Base-by-base conservation (phyloP, 163 green algal genomes). In the Prototheca wickerhamii region DNA sequence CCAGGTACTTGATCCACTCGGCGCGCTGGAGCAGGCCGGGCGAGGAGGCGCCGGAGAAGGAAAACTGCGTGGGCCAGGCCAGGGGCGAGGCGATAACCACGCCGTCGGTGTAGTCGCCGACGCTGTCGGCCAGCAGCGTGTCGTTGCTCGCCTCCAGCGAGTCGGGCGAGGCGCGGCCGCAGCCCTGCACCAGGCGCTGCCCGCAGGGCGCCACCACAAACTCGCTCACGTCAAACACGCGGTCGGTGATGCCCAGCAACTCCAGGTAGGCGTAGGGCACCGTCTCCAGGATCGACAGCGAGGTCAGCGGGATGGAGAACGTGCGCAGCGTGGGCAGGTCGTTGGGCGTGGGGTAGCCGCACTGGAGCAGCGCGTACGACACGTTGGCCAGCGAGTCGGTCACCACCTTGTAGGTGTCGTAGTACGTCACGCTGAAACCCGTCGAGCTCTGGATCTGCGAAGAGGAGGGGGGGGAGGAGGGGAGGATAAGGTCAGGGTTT, bases 1-100 rank as follows among this genome's bases (percentile, higher is more conserved):
- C 78, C 43, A 95, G 53, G 74, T 84, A 95, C 76, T 96, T 96
- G 68, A 95, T 73, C 87, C 89, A 95, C 71, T 96, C 89, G 3
- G 82, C 84, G n/a, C 85, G 79, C 56, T 89, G 87, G 1, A 95
- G 70, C 2, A 74, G 54, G 26, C 84, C 82, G 63, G 78, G 43
- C 50, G 29, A 6, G 31, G 17, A 5, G 4, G 77, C 30, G 12
- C 70, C 76, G 7, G 46, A 69, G 46, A 84, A 76, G 30, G 72
- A 67, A 59, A 83, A 75, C 12, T 46, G 28, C 25, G 63, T 65
- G 44, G 46, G 12, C 23, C 37, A 65, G 10, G 29, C 15, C 2
- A 43, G 34, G 23, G 58, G 7, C 20, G 56, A 31, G 31, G 65
- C 62, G n/a, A 42, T 55, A 1, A 73, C 35, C 31, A 84, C 46